phyloP scores from a whole-genome alignment of 2,329 filamentous ascomycete species.

The Aspergillus jensenii region DNA sequence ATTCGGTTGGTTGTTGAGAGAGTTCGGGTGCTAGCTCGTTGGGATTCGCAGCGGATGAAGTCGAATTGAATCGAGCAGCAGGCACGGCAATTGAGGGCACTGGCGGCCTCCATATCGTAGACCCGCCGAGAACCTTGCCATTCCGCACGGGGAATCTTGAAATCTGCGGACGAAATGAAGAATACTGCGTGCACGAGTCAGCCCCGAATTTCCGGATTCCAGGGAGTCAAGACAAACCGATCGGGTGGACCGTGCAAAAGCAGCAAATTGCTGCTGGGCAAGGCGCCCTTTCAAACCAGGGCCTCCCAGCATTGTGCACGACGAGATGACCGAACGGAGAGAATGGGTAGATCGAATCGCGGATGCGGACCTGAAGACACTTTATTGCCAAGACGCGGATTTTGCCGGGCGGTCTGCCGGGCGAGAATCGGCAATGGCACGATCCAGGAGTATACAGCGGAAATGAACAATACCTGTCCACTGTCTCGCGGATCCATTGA shows the following conservation, averaged over 20 bases:
- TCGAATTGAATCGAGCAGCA: slow-evolving; percentile 41
- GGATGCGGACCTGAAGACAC: slow-evolving; percentile 7
- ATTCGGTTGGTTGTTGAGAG: slow-evolving; percentile 8
- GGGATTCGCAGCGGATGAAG: slow-evolving; percentile 24
- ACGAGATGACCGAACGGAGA: slow-evolving; percentile 14
- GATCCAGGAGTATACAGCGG: background rate
- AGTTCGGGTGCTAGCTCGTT: slow-evolving; percentile 4
- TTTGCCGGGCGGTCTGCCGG: slow-evolving; percentile 37
- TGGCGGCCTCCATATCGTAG: slow-evolving; percentile 21
- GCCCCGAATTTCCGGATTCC: slow-evolving; percentile 4
- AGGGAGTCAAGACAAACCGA: slow-evolving; percentile 31
- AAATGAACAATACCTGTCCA: no score
- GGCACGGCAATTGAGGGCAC: slow-evolving; percentile 22
- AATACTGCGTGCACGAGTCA: slow-evolving; percentile 30
- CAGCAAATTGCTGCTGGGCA: slow-evolving; percentile 29
- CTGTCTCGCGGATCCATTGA: background rate
- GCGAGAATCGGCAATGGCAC: slow-evolving; percentile 3
- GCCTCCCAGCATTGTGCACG: slow-evolving; percentile 54
- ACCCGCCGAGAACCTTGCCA: slow-evolving; percentile 22
- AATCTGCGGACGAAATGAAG: slow-evolving; percentile 32
- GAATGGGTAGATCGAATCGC: slow-evolving; percentile 12
- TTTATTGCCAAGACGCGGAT: slow-evolving; percentile 26
- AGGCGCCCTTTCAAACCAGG: slow-evolving; percentile 52
- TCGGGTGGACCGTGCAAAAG: slow-evolving; percentile 31
- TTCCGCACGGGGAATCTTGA: slow-evolving; percentile 21